phyloP scores from a whole-genome alignment of 176 grass and related monocot genomes.

The Triticum aestivum region DNA sequence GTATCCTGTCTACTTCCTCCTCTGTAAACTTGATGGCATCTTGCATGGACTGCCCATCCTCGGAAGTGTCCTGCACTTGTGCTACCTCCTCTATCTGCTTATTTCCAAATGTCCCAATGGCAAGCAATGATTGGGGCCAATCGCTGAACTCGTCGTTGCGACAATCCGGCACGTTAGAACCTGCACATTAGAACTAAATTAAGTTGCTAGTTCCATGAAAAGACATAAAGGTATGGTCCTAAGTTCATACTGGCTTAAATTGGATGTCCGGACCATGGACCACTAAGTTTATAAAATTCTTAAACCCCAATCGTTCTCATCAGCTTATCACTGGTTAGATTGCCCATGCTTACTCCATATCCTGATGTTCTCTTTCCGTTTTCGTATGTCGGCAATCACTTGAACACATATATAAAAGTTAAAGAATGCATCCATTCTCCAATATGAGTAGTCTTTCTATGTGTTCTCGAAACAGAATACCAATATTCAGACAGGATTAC shows the following conservation, averaged over 20 bases:
- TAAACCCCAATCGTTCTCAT: background rate
- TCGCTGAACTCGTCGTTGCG: constrained; percentile 62
- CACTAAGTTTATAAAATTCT: constrained; percentile 41
- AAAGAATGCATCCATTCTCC: background rate
- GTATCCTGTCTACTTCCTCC: constrained; percentile 61
- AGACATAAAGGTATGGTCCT: constrained; percentile 32
- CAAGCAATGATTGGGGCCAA: constrained; percentile 64
- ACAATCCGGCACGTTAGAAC: constrained; percentile 37
- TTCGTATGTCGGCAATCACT: constrained; percentile 10
- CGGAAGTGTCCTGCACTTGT: constrained; percentile 22
- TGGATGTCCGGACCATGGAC: constrained; percentile 28
- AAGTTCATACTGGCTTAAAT: constrained; percentile 12
- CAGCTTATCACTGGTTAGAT: constrained; percentile 19
- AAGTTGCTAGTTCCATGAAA: constrained; percentile 17
- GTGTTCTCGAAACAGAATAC: constrained; percentile 8
- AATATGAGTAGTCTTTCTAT: background rate
- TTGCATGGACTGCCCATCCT: constrained; percentile 24
- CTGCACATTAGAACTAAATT: constrained; percentile 36
- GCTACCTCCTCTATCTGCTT: constrained; percentile 44
- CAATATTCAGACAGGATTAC: background rate
- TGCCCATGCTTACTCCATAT: constrained; percentile 31
- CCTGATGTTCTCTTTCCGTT: constrained; percentile 24
- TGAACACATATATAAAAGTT: background rate
- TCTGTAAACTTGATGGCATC: constrained; percentile 41
- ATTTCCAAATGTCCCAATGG: constrained; percentile 79